Evolutionary conservation across 2,329 filamentous ascomycete species (phyloP), one percentile per base, ranked within the genome.

Genomic region (Nemania sp.): DNA sequence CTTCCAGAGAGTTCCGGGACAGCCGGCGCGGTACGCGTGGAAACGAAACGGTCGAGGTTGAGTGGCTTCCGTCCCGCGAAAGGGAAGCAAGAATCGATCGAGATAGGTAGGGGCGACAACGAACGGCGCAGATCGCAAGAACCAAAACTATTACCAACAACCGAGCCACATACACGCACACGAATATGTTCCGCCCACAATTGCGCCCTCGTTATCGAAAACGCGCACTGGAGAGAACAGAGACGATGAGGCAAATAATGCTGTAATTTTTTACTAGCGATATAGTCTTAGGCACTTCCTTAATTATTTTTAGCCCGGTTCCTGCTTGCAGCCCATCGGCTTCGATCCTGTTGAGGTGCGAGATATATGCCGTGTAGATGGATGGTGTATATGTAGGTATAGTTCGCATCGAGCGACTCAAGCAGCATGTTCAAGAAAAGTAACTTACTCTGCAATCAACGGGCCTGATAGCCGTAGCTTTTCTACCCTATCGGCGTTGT

Each of bases 101-200:
- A 31, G 4, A 31, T 4, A 31, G 8, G 9, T 31, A 31, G 17
- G 11, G 24, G 31, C 40, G 37, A n/a, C 26, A 14, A 36, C 24
- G 45, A 47, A 54, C 19, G 31, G 24, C 39, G 7, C 26, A 33
- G 11, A 28, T 47, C 23, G 40, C 19, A 41, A 24, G n/a, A 8
- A 39, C 11, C 40, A 20, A 15, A 23, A 49, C n/a, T 9, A 24
- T 26, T 30, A 46, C 45, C 36, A 49, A 54, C 45, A 44, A 43
- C 28, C 28, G 23, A 23, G 24, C 40, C 36, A 39, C 17, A 30
- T 43, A 46, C 12, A 46, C 20, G 44, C 49, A 34, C 40, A 19
- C 41, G 54, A 51, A 50, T 34, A 49, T 44, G 49, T 12, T 23
- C 40, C 15, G 33, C 37, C 40, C 47, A 20, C 43, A 54, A 52